Conservation (phyloP, 2,329 filamentous ascomycete species). For the Penicillium sp. region DNA sequence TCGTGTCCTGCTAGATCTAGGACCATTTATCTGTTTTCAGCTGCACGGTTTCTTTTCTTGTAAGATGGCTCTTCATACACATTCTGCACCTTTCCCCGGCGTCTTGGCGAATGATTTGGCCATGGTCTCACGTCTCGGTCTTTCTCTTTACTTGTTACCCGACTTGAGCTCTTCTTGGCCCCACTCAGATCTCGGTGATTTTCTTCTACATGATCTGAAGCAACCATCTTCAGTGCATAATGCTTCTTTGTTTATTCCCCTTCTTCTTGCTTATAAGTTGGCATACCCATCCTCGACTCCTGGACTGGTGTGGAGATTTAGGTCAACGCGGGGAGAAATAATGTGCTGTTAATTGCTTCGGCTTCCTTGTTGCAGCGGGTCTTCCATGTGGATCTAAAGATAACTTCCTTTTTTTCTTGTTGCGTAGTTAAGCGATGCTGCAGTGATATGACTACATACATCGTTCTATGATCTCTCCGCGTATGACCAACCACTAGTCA, state of each 20-base stretch:
- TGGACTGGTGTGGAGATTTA: not conserved
- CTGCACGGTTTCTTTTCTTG: conserved; percentile 6
- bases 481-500: no score
- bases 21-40: not conserved
- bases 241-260: not conserved
- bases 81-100: conserved; percentile 8
- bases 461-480: not conserved
- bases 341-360: conserved; percentile 1
- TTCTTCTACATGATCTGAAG: not conserved
- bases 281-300: not conserved
- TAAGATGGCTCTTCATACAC: conserved; percentile 12
- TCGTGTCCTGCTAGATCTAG: conserved; percentile 62
- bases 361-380: not conserved
- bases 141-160: not conserved
- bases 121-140: not conserved
- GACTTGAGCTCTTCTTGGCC: not conserved
- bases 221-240: not conserved
- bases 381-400: not conserved
- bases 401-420: not conserved
- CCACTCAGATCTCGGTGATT: not conserved
- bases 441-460: conserved; percentile 3
- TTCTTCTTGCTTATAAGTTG: not conserved
- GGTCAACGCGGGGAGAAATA: not conserved
- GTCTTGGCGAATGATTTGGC: conserved; percentile 10
- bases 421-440: not conserved